Conservation (phyloP, 805 yeast species). For the Yamadazyma akitaensis region DNA sequence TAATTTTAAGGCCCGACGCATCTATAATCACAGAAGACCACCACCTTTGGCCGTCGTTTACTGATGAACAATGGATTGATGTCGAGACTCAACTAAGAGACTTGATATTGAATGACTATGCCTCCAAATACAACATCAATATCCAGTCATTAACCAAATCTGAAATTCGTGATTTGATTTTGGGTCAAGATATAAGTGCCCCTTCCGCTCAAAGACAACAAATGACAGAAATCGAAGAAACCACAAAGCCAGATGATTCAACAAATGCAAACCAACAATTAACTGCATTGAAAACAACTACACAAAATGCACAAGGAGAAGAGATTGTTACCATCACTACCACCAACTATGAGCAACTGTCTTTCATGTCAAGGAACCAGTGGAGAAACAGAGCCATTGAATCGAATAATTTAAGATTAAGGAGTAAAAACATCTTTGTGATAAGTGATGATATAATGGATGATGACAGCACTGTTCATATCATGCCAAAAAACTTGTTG, state of each 20-base stretch:
- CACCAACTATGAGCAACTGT: constrained; percentile 77
- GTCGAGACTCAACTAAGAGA: constrained; percentile 88
- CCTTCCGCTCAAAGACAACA: constrained; percentile 87
- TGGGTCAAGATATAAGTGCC: constrained; percentile 90
- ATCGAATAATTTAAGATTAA: constrained; percentile 64
- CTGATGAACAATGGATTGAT: constrained; percentile 87
- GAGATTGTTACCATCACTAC: constrained; percentile 94
- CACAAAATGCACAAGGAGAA: constrained; percentile 92
- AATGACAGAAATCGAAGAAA: constrained; percentile 67
- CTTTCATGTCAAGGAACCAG: constrained; percentile 79
- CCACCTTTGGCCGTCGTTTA: constrained; percentile 91
- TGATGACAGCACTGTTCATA: constrained; percentile 59
- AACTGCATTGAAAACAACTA: constrained; percentile 76
- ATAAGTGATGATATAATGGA: constrained; percentile 60
- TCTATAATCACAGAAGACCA: constrained; percentile 66
- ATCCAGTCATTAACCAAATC: constrained; percentile 85
- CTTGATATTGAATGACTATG: constrained; percentile 79
- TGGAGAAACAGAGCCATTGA: constrained; percentile 90
- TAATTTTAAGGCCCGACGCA: constrained; percentile 72
- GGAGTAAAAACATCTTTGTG: constrained; percentile 69
- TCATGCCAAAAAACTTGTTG: constrained; percentile 79
- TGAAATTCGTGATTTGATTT: constrained; percentile 87
- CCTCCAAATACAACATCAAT: constrained; percentile 80
- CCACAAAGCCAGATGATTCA: constrained; percentile 34
- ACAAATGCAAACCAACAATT: constrained; percentile 47